Conservation (phyloP, 2,329 filamentous ascomycete species). For the Phialophora macrospora region DNA sequence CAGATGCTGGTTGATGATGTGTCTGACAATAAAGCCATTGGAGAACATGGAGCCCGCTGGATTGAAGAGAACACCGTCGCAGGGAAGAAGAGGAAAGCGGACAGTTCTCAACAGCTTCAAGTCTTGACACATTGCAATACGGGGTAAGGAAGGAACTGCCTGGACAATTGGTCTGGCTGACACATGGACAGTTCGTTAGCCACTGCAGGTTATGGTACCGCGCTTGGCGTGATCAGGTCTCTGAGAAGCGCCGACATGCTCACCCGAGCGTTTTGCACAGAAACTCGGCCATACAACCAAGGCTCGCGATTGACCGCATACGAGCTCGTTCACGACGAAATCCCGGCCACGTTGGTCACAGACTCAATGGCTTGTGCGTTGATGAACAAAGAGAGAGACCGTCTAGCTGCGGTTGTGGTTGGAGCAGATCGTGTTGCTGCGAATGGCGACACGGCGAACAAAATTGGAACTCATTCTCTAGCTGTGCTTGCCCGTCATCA, state of each 20-base stretch:
- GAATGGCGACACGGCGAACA: conserved; percentile 98
- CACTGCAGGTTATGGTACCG: conserved; percentile 96
- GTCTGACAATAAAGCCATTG: conserved; percentile 84
- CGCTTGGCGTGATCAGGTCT: conserved; percentile 88
- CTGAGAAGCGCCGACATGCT: conserved; percentile 70
- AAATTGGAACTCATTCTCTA: conserved; percentile 92
- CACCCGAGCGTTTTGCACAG: conserved; percentile 89
- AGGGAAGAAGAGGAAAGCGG: conserved; percentile 51
- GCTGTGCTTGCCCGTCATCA: conserved; percentile 89
- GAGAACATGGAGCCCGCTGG: conserved; percentile 81
- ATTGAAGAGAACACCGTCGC: conserved; percentile 64
- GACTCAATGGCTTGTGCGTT: conserved; percentile 96
- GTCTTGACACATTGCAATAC: conserved; percentile 98
- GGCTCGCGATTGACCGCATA: conserved; percentile 93
- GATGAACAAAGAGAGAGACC: conserved; percentile 64
- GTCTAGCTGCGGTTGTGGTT: conserved; percentile 86
- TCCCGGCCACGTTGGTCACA: conserved; percentile 88
- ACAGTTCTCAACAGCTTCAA: conserved; percentile 61
- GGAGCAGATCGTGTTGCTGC: conserved; percentile 93
- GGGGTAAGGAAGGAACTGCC: conserved; percentile 60
- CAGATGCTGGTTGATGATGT: conserved; percentile 86
- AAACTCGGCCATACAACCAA: conserved; percentile 97
- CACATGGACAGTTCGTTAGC: conserved; percentile 72
- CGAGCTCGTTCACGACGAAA: conserved; percentile 91
- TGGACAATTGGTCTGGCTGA: conserved; percentile 20